A percentile compares a stretch with the other conserved stretches of the same genome.
Conservation (phyloP, 345 rosid species). For the Dimocarpus longan region DNA sequence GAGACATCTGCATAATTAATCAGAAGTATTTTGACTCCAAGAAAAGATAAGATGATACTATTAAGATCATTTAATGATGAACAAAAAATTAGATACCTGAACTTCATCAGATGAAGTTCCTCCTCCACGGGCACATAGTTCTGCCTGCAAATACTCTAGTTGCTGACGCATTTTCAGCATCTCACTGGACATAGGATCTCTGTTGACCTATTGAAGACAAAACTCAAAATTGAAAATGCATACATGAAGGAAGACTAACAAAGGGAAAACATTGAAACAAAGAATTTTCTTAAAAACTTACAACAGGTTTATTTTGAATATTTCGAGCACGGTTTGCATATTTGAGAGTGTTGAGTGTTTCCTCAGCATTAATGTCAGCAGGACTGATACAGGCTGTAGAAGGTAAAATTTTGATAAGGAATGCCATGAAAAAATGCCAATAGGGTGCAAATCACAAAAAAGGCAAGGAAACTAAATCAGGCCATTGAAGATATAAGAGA, state of each 20-base stretch:
- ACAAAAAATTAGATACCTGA: constrained; percentile 51
- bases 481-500: constrained; percentile 1
- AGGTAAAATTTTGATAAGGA: constrained; percentile 9
- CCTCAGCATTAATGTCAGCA: constrained; percentile 98
- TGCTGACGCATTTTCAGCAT: constrained; percentile 98
- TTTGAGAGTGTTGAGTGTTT: constrained; percentile 92
- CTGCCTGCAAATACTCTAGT: constrained; percentile 91
- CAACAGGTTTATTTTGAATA: constrained; percentile 95
- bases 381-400: constrained; percentile 95
- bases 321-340: constrained; percentile 99
- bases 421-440: not conserved
- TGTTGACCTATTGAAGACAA: constrained; percentile 61
- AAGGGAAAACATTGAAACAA: not conserved
- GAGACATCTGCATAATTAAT: not conserved
- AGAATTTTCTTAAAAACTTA: constrained; percentile 46
- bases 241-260: not conserved
- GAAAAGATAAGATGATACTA: not conserved
- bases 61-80: constrained; percentile 1
- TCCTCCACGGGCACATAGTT: constrained; percentile 85
- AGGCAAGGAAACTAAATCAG: constrained; percentile 8
- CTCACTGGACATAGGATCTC: constrained; percentile 97
- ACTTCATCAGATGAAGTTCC: constrained; percentile 80
- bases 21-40: not conserved
- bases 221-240: constrained; percentile 13
- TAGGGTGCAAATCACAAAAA: constrained; percentile 5